Base-by-base conservation (phyloP, 495 filamentous ascomycete species). In the Xylaria bambusicola region DNA sequence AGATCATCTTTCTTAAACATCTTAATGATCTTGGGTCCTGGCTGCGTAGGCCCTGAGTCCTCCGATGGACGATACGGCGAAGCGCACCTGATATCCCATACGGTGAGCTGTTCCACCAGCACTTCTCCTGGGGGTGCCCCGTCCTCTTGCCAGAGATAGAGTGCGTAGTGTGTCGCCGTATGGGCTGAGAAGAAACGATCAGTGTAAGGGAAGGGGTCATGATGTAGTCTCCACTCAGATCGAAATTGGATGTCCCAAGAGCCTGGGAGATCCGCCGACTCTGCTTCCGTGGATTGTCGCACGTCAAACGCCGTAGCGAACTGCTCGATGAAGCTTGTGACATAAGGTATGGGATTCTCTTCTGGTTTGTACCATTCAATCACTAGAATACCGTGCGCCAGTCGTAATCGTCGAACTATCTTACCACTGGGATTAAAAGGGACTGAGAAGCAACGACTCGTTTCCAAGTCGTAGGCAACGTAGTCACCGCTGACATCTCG, bases 161-260 rank as follows among this genome's bases (percentile, higher is more conserved):
- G 75, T 27, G 81, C 84, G 65, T 88, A 90, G 58, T 89, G 83
- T 0, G 78, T 82, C 10, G 80, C 60, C 31, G 73, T 88, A 64
- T 90, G 87, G 1, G 81, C 67, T 0, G 85, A 87, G 71, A 83
- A 87, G 75, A 88, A 88, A 5, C 85, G 81, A 59, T 88, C 83
- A 42, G 10, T 33, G 29, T 33, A 33, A 3, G 85, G 83, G 26
- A 88, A 78, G 6, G 84, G 86, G 4, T 84, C 73, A 52, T 82
- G 83, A 71, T 86, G 82, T 9, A 88, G 82, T 63, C 86, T 86
- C 83, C 84, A 90, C 64, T 90, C 86, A 58, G 84, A 87, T n/a
- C 86, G 83, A 24, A 80, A 80, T 1, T 61, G 62, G 46, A 86
- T 70, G 12, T 65, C 64, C 80, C 80, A 86, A n/a, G 69, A 69